phyloP scores from a whole-genome alignment of 2,329 filamentous ascomycete species.

The Diaporthe vexans region DNA sequence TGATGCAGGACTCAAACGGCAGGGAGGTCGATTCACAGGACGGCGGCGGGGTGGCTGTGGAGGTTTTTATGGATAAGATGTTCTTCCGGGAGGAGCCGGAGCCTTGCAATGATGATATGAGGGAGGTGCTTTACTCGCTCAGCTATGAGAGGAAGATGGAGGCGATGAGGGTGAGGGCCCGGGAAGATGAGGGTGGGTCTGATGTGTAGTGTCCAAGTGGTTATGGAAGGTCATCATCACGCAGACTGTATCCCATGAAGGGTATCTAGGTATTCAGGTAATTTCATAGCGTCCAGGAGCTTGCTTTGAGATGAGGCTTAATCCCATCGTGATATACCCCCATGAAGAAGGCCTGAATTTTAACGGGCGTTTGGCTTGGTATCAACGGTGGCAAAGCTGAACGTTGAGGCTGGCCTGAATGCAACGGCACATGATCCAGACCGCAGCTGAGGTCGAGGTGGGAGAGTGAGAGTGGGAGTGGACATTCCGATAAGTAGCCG shows the following conservation, averaged over 20 bases:
- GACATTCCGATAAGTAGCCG: neutral
- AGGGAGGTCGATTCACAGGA: neutral
- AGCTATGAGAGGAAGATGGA: constrained; percentile 12
- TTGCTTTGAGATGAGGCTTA: too few relatives aligned
- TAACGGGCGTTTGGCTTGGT: neutral
- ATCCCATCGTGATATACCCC: too few relatives aligned
- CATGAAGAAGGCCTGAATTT: neutral
- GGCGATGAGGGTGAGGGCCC: neutral
- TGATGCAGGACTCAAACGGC: neutral
- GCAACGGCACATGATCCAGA: neutral
- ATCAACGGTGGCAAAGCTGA: neutral
- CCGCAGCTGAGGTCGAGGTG: neutral
- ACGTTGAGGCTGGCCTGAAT: neutral
- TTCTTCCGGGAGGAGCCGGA: constrained; percentile 15
- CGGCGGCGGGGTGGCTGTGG: neutral
- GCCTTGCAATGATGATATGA: constrained; percentile 14
- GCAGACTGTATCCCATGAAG: too few relatives aligned
- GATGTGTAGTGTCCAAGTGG: neutral
- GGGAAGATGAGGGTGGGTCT: neutral
- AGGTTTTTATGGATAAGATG: constrained; percentile 13
- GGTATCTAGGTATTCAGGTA: too few relatives aligned
- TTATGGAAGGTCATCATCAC: too few relatives aligned
- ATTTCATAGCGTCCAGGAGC: too few relatives aligned
- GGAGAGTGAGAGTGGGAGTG: neutral
- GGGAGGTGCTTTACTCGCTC: constrained; percentile 1